Evolutionary conservation across 179 eudicot genomes (phyloP).

Genomic region (Beta macrorhiza): DNA sequence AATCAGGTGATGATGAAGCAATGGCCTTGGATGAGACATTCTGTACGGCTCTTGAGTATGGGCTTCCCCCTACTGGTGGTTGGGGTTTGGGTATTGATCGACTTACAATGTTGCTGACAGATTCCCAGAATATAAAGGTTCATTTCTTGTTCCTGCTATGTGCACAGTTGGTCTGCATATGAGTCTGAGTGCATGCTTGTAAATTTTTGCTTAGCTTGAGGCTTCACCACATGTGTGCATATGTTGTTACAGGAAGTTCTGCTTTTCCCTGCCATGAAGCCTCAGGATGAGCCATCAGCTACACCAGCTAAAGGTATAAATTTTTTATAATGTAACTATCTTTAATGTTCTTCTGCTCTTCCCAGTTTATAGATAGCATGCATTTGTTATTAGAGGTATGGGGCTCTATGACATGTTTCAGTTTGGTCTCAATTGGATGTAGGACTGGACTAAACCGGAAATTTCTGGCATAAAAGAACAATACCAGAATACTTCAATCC

Average conservation of each 20-base stretch:
- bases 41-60: conserved; percentile 84
- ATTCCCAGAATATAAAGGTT: conserved; percentile 95
- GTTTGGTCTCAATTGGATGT: neutral
- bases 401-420: neutral
- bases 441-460: neutral
- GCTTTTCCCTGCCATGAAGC: conserved; percentile 95
- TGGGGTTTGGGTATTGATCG: conserved; percentile 96
- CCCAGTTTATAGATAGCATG: neutral
- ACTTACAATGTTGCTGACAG: conserved; percentile 78
- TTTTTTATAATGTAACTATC: neutral
- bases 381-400: neutral
- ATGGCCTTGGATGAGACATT: conserved; percentile 95
- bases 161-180: neutral
- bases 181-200: neutral
- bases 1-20: conserved; percentile 95
- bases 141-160: neutral
- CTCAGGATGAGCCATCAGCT: conserved; percentile 72
- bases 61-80: conserved; percentile 91
- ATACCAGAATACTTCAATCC: neutral
- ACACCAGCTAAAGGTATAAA: conserved; percentile 50
- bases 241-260: conserved; percentile 66
- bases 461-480: neutral
- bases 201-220: neutral
- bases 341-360: neutral
- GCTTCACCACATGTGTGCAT: conserved; percentile 1